Percentiles rank a stretch among this genome's conserved stretches.
These are phyloP conservation scores for Skeletonema potamos DNA, from an alignment of 108 stramenopile genomes.

Conservation along the genomic window DNA sequence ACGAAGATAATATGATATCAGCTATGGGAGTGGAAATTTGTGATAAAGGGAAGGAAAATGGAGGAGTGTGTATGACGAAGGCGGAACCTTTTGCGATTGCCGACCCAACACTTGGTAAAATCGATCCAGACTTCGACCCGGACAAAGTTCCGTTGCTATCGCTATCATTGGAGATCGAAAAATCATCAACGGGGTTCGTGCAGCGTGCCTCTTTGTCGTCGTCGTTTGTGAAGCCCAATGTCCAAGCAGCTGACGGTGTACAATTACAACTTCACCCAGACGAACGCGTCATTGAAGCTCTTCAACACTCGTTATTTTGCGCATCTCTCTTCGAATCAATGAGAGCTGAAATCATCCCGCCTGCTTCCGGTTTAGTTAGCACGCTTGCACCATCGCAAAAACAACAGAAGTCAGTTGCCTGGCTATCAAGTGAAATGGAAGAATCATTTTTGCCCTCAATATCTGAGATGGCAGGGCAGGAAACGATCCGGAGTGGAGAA, in stretches of 20 bases:
- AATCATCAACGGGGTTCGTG: constrained; percentile 73
- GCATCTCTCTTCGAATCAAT: constrained; percentile 88
- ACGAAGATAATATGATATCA: constrained; percentile 29
- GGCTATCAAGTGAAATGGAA: constrained; percentile 80
- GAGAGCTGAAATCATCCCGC: constrained; percentile 61
- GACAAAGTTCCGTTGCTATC: constrained; percentile 78
- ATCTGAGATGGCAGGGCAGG: constrained; percentile 56
- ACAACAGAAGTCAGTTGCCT: constrained; percentile 42
- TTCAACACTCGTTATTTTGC: constrained; percentile 88
- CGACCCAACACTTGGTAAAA: constrained; percentile 76
- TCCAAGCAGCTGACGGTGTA: background rate
- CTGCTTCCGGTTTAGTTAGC: constrained; percentile 12
- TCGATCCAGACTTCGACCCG: constrained; percentile 81
- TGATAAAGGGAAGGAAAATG: background rate
- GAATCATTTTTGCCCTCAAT: constrained; percentile 80
- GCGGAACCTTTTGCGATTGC: constrained; percentile 82
- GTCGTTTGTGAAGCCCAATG: constrained; percentile 19
- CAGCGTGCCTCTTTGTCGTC: constrained; percentile 67
- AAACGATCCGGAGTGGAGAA: constrained; percentile 26
- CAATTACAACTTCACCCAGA: constrained; percentile 31
- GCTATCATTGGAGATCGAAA: constrained; percentile 76
- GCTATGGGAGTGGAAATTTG: constrained; percentile 19
- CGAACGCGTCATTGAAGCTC: constrained; percentile 67
- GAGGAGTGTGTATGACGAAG: constrained; percentile 43
- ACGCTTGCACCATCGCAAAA: constrained; percentile 1